phyloP scores from a whole-genome alignment of 1,284 basidiomycete species.

The Austroboletus sp. region DNA sequence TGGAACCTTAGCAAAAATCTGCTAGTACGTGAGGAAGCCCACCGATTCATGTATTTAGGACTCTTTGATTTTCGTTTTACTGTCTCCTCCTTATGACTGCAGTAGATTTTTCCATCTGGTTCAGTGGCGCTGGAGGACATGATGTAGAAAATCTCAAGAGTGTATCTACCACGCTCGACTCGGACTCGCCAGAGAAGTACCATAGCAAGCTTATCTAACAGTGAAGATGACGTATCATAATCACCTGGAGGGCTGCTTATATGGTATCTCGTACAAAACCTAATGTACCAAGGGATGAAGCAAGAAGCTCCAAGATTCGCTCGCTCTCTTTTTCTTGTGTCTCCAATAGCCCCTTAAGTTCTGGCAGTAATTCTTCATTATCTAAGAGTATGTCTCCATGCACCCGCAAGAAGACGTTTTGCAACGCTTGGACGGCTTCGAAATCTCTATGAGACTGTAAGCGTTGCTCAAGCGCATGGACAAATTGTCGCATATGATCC shows the following conservation, averaged over 20 bases:
- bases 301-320: slow-evolving; percentile 63
- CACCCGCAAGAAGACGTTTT: slow-evolving; percentile 77
- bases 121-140: slow-evolving; percentile 17
- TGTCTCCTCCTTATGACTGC: slow-evolving; percentile 27
- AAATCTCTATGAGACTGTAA: slow-evolving; percentile 82
- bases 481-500: slow-evolving; percentile 62
- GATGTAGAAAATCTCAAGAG: neutral
- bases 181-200: too few relatives aligned
- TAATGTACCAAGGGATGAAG: slow-evolving; percentile 65
- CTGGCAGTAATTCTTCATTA: slow-evolving; percentile 56
- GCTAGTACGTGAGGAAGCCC: slow-evolving; percentile 2
- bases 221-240: neutral
- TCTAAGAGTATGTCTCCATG: slow-evolving; percentile 78
- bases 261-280: slow-evolving; percentile 56
- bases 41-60: slow-evolving; percentile 21
- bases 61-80: slow-evolving; percentile 19
- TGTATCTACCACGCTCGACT: too few relatives aligned
- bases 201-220: slow-evolving; percentile 25
- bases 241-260: slow-evolving; percentile 16
- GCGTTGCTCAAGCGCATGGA: slow-evolving; percentile 68
- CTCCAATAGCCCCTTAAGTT: slow-evolving; percentile 51
- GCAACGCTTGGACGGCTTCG: slow-evolving; percentile 88
- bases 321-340: slow-evolving; percentile 69
- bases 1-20: too few relatives aligned
- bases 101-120: slow-evolving; percentile 19